A percentile compares a stretch with the other conserved stretches of the same genome.
Evolutionary conservation across 2,329 filamentous ascomycete genomes (phyloP).

Genomic region (Colletotrichum agaves): DNA sequence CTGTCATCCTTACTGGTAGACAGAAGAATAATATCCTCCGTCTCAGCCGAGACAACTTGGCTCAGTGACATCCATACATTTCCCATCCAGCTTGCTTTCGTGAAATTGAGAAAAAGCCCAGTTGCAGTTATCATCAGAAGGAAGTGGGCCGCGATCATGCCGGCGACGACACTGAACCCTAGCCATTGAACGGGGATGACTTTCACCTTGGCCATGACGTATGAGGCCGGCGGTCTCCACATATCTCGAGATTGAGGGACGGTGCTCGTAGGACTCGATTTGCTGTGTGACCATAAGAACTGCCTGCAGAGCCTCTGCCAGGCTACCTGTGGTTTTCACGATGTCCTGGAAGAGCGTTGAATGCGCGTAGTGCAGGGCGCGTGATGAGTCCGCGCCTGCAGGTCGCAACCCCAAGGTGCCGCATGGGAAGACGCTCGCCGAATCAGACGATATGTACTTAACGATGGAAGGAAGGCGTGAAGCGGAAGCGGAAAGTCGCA

Average conservation of each 20-base stretch:
- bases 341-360: background rate
- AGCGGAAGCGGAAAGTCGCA: too few species aligned
- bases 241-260: rapidly evolving
- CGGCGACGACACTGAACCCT: rapidly evolving
- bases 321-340: rapidly evolving
- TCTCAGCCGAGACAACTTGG: background rate
- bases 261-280: background rate
- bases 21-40: rapidly evolving
- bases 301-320: background rate
- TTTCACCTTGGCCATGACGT: background rate
- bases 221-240: background rate
- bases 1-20: background rate
- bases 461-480: too few species aligned
- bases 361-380: background rate
- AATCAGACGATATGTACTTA: too few species aligned
- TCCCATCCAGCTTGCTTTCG: background rate
- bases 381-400: background rate
- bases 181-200: rapidly evolving
- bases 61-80: background rate
- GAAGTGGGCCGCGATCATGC: background rate
- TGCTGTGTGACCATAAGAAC: background rate
- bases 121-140: background rate
- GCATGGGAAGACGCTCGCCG: background rate
- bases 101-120: background rate
- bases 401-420: background rate